Percentiles rank a stretch among this genome's conserved stretches.
phyloP scores from a whole-genome alignment of 176 grass and related monocot species.

The Oryza rufipogon region DNA sequence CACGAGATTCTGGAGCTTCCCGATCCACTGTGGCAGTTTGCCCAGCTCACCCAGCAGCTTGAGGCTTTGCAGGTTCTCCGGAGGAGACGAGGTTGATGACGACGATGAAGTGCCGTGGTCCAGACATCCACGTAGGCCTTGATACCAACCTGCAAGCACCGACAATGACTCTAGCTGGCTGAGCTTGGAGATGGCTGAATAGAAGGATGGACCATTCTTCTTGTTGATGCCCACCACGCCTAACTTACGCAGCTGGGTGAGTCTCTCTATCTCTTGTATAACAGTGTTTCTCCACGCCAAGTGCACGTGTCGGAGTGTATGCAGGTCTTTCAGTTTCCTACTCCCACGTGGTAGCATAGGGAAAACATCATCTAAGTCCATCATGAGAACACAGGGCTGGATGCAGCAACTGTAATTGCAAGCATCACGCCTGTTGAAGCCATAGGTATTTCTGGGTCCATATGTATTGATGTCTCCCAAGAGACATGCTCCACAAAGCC shows the following conservation, averaged over 20 bases:
- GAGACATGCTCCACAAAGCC: not conserved
- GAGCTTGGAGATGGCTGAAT: not conserved
- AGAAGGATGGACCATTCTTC: not conserved
- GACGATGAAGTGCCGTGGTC: too few species aligned
- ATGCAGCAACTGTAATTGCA: rapidly evolving
- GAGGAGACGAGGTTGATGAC: not conserved
- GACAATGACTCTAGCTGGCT: too few species aligned
- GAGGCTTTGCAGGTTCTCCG: not conserved
- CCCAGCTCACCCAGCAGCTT: not conserved
- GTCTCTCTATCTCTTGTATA: not conserved
- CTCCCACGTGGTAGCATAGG: not conserved
- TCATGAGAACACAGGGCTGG: not conserved
- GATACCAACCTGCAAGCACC: rapidly evolving
- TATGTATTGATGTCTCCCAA: not conserved
- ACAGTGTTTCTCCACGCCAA: not conserved
- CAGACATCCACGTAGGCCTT: too few species aligned
- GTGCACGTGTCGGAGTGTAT: not conserved
- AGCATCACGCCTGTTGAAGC: rapidly evolving
- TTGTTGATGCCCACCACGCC: not conserved
- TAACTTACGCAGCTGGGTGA: not conserved
- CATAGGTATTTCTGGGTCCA: too few species aligned
- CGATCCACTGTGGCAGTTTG: not conserved
- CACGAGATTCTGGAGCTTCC: not conserved
- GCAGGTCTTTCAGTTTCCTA: not conserved
- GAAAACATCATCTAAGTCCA: rapidly evolving